These are phyloP conservation scores for Malassezia psittaci DNA, from an alignment of 1,284 basidiomycete genomes.

Conservation along the genomic window DNA sequence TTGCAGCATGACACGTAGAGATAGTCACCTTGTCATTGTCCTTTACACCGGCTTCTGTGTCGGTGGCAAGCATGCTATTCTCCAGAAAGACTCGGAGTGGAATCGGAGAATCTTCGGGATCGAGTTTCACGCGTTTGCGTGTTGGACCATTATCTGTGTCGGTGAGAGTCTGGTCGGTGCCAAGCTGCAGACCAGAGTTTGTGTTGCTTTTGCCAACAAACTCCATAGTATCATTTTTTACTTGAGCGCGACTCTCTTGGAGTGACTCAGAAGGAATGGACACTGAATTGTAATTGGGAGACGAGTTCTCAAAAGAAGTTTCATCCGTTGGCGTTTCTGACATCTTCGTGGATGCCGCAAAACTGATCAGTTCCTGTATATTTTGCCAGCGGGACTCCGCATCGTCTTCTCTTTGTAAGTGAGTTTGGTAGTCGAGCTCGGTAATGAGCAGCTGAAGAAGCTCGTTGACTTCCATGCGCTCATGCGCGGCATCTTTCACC, in stretches of 20 bases:
- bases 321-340: neutral
- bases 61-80: constrained; percentile 69
- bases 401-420: constrained; percentile 62
- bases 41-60: constrained; percentile 1
- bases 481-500: constrained; percentile 51
- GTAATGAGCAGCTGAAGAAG: constrained; percentile 59
- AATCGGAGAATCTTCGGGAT: neutral
- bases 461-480: constrained; percentile 58
- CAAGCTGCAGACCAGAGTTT: neutral
- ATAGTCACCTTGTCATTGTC: constrained; percentile 58
- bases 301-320: no score
- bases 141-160: neutral
- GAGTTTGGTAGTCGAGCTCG: constrained; percentile 59
- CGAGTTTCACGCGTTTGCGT: neutral
- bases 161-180: neutral
- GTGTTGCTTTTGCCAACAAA: neutral
- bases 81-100: constrained; percentile 71
- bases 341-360: constrained; percentile 16
- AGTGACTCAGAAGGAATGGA: no score
- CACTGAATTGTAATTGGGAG: no score
- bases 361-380: constrained; percentile 63
- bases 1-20: constrained; percentile 77
- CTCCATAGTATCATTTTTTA: neutral
- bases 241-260: neutral
- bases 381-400: constrained; percentile 73